A percentile compares a stretch with the other conserved stretches of the same genome.
phyloP scores from a whole-genome alignment of 306 rosid genomes.

The Elaeagnus macrophylla region DNA sequence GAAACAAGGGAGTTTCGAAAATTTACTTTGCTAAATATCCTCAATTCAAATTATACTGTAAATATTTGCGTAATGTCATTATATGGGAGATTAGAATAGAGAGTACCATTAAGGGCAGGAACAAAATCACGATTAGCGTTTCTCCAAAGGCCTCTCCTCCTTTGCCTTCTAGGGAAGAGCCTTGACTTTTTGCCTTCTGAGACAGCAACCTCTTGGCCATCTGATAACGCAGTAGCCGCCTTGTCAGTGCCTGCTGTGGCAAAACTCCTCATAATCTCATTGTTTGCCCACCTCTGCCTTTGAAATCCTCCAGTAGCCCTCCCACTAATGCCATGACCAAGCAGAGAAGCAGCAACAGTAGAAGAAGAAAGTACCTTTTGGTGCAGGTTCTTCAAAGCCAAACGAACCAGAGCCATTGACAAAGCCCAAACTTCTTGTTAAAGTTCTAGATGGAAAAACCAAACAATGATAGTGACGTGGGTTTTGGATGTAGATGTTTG shows the following conservation, averaged over 20 bases:
- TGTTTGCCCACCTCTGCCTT: constrained; percentile 9
- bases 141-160: constrained; percentile 46
- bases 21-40: no score
- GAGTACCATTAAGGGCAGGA: constrained; percentile 49
- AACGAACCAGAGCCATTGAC: constrained; percentile 65
- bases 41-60: not conserved
- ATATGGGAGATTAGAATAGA: not conserved
- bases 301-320: constrained; percentile 10
- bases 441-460: not conserved
- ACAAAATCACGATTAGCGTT: constrained; percentile 24
- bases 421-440: not conserved
- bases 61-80: not conserved
- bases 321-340: constrained; percentile 5
- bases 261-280: constrained; percentile 30
- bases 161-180: constrained; percentile 33
- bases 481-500: not conserved
- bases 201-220: constrained; percentile 38
- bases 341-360: constrained; percentile 11
- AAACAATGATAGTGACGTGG: not conserved
- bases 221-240: constrained; percentile 23
- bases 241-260: constrained; percentile 23
- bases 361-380: constrained; percentile 29
- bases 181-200: constrained; percentile 35
- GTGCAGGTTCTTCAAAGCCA: constrained; percentile 45
- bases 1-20: no score